These are phyloP conservation scores for Camelina sativa DNA, from an alignment of 345 rosid species.

Conservation along the genomic window DNA sequence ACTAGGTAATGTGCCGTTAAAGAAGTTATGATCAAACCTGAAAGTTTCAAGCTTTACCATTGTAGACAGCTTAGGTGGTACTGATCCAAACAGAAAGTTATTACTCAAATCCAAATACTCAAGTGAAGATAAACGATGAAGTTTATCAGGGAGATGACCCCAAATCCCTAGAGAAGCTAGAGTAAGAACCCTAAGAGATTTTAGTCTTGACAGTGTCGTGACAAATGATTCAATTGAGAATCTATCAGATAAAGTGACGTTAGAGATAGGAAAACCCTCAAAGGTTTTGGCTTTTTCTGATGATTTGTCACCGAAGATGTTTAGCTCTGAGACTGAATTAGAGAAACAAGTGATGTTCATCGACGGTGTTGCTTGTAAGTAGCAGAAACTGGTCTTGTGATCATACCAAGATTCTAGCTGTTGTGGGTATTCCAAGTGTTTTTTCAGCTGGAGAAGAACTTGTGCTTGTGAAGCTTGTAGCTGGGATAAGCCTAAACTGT, in stretches of 20 bases:
- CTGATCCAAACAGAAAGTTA: conserved; percentile 65
- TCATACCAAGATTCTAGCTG: conserved; percentile 69
- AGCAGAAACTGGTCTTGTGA: conserved; percentile 63
- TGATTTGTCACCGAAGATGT: conserved; percentile 58
- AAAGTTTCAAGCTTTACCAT: conserved; percentile 68
- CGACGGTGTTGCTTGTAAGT: conserved; percentile 47
- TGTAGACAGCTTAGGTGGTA: conserved; percentile 69
- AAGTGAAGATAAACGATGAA: conserved; percentile 65
- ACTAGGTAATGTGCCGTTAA: conserved; percentile 62
- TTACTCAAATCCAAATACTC: conserved; percentile 69
- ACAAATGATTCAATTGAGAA: conserved; percentile 78
- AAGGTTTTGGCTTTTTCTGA: conserved; percentile 42
- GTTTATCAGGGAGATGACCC: conserved; percentile 79
- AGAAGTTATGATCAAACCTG: conserved; percentile 58
- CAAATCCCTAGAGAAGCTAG: conserved; percentile 71
- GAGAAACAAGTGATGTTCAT: conserved; percentile 69
- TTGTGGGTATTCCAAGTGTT: conserved; percentile 70
- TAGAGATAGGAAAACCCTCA: conserved; percentile 53
- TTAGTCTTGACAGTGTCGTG: conserved; percentile 63
- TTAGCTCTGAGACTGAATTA: conserved; percentile 56
- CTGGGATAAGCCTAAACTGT: conserved; percentile 53
- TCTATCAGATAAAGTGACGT: conserved; percentile 56
- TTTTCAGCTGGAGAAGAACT: conserved; percentile 75
- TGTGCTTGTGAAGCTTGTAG: conserved; percentile 76
- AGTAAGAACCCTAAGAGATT: conserved; percentile 60